Evolutionary conservation across 208 protist species (phyloP).

Genomic region (Trypanosomatidae sp.): DNA sequence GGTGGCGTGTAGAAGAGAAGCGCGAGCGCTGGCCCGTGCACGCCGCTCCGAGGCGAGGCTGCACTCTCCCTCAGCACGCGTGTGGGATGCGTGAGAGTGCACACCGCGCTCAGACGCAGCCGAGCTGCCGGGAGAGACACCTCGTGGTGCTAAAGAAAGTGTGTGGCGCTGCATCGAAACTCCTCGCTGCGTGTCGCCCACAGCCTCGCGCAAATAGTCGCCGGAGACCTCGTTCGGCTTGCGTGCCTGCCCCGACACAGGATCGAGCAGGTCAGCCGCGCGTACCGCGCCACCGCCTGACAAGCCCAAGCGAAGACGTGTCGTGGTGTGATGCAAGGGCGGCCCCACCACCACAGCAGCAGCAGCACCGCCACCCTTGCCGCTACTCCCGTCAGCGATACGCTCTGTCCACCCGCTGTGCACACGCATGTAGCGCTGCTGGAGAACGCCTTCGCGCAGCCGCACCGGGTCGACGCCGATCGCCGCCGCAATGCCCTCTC

Average conservation of each 20-base stretch:
- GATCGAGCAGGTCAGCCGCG: constrained; percentile 13
- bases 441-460: constrained; percentile 6
- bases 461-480: constrained; percentile 17
- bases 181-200: too few relatives aligned
- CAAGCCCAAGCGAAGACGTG: constrained; percentile 7
- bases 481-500: constrained; percentile 9
- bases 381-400: background rate
- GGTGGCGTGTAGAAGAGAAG: constrained; percentile 2
- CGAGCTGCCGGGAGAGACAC: too few relatives aligned
- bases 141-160: too few relatives aligned
- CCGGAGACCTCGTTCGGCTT: constrained; percentile 26
- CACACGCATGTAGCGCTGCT: constrained; percentile 11
- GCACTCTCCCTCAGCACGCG: too few relatives aligned
- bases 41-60: too few relatives aligned
- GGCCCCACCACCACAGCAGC: background rate
- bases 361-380: background rate
- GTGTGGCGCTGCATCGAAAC: background rate
- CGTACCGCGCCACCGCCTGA: too few relatives aligned
- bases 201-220: too few relatives aligned
- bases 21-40: constrained; percentile 4
- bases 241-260: constrained; percentile 10
- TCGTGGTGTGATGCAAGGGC: background rate
- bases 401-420: background rate
- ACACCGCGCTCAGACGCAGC: too few relatives aligned
- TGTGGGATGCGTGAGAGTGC: too few relatives aligned